phyloP scores from a whole-genome alignment of 2,329 filamentous ascomycete species.

The Chaetomiaceae sp. region DNA sequence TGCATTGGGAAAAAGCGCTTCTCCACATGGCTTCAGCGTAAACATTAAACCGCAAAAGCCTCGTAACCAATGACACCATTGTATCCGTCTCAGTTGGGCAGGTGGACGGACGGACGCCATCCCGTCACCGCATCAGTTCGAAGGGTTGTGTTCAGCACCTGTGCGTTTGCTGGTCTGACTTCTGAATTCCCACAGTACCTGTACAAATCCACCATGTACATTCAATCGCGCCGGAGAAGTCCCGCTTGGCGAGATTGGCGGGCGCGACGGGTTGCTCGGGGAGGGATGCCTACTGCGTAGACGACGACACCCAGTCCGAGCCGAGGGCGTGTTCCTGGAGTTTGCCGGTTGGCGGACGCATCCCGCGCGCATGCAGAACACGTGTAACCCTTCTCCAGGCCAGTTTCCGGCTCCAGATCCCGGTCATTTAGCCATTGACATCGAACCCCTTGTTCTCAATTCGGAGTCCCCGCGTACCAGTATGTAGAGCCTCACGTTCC shows the following conservation, averaged over 20 bases:
- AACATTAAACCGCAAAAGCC: too few relatives aligned
- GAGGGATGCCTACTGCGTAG: too few relatives aligned
- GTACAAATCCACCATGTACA: too few relatives aligned
- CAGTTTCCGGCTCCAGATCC: background rate
- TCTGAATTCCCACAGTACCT: too few relatives aligned
- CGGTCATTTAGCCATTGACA: constrained; percentile 4
- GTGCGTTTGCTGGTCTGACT: too few relatives aligned
- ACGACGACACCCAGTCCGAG: background rate
- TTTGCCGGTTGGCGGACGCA: background rate
- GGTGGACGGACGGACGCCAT: background rate
- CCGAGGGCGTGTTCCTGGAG: background rate
- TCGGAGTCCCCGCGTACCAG: background rate
- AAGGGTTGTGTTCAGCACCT: too few relatives aligned
- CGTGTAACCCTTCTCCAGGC: background rate
- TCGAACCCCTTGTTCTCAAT: background rate
- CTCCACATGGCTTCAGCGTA: too few relatives aligned
- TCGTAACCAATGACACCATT: constrained; percentile 4
- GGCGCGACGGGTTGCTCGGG: too few relatives aligned
- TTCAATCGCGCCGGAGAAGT: too few relatives aligned
- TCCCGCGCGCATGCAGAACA: constrained; percentile 3
- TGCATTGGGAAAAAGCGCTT: too few relatives aligned
- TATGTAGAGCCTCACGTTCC: background rate
- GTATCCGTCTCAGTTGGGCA: constrained; percentile 12
- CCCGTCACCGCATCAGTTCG: background rate
- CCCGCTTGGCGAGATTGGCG: too few relatives aligned